A percentile compares a stretch with the other conserved stretches of the same genome.
phyloP scores from a whole-genome alignment of 1,284 basidiomycete species.

The Phaffia rhodozyma region DNA sequence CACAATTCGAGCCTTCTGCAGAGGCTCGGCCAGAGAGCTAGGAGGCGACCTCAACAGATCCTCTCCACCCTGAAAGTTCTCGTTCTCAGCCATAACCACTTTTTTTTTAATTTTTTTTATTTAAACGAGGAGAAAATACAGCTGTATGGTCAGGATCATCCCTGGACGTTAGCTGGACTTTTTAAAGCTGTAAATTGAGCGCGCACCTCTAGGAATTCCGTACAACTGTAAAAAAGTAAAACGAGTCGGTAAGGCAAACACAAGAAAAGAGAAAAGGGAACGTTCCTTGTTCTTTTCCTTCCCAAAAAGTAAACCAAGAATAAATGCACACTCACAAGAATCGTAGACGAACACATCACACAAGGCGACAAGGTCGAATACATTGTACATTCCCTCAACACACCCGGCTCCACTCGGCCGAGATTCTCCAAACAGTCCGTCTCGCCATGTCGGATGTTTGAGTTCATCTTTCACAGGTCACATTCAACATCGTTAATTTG shows the following conservation, averaged over 20 bases:
- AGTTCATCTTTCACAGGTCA: constrained; percentile 21
- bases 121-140: constrained; percentile 21
- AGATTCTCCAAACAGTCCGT: constrained; percentile 28
- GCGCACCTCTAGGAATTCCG: too few relatives aligned
- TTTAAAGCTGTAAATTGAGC: too few relatives aligned
- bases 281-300: too few relatives aligned
- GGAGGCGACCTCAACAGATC: constrained; percentile 9
- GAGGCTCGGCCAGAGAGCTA: not conserved
- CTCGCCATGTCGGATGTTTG: constrained; percentile 28
- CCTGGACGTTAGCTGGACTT: too few relatives aligned
- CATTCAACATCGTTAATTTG: not conserved
- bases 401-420: constrained; percentile 23
- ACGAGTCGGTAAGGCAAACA: not conserved
- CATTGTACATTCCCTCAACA: constrained; percentile 27
- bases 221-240: too few relatives aligned
- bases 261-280: not conserved
- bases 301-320: not conserved
- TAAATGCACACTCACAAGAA: constrained; percentile 5
- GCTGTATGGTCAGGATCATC: too few relatives aligned
- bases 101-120: constrained; percentile 16
- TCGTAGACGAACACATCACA: constrained; percentile 22
- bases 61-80: constrained; percentile 23
- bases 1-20: constrained; percentile 16
- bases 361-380: constrained; percentile 27
- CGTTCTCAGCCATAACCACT: constrained; percentile 27